Conservation (phyloP, 139 green algal genomes). For the Chlamydomonas eustigma region DNA sequence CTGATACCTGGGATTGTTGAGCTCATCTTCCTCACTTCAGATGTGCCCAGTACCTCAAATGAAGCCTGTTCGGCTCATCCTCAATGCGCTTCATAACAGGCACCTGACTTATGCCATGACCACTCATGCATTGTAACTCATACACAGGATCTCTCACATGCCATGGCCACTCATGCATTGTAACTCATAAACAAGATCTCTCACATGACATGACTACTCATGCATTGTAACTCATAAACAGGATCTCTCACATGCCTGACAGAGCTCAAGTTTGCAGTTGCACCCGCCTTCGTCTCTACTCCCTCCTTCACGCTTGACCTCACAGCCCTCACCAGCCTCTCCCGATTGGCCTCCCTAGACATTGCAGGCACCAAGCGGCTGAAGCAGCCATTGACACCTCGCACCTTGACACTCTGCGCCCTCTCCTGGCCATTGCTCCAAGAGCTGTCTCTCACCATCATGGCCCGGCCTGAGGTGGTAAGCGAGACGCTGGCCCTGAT, state of each 20-base stretch:
- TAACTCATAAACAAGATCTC: no score
- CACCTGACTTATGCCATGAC: no score
- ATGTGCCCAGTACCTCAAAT: no score
- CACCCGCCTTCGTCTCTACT: background rate
- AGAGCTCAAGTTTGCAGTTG: background rate
- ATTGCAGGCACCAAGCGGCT: background rate
- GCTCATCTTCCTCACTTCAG: no score
- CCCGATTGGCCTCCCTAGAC: background rate
- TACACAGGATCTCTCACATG: background rate
- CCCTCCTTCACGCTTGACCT: background rate
- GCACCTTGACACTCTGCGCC: background rate
- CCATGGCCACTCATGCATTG: no score
- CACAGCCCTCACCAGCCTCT: background rate
- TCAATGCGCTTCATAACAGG: no score
- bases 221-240: no score
- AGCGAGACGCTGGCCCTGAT: background rate
- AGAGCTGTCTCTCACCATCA: background rate
- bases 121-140: no score
- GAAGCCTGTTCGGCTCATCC: no score
- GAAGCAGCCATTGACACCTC: background rate
- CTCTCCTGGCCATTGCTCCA: background rate
- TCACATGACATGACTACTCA: no score
- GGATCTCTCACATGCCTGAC: background rate
- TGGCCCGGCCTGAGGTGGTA: background rate
- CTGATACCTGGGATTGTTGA: no score